A percentile compares a stretch with the other conserved stretches of the same genome.
phyloP scores from a whole-genome alignment of 352 stramenopile species.

The Pythium sp. region DNA sequence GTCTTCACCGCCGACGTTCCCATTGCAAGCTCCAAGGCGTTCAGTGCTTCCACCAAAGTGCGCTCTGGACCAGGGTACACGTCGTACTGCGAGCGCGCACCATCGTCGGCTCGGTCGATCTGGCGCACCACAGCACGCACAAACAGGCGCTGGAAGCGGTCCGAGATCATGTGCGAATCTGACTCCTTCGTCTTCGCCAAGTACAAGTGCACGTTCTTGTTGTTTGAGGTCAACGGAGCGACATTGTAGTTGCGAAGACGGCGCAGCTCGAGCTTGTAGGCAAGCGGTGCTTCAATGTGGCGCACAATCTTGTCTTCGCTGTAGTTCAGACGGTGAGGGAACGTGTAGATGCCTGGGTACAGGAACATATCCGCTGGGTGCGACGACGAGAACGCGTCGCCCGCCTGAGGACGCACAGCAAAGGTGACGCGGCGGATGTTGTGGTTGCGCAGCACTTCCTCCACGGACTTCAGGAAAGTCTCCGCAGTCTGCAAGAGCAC shows the following conservation, averaged over 20 bases:
- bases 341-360: conserved; percentile 90
- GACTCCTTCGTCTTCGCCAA: conserved; percentile 91
- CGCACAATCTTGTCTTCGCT: conserved; percentile 97
- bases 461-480: conserved; percentile 61
- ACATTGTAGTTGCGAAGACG: conserved; percentile 98
- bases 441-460: conserved; percentile 53
- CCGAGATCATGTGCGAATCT: conserved; percentile 76
- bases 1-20: conserved; percentile 88
- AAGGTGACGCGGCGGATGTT: conserved; percentile 90
- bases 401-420: conserved; percentile 62
- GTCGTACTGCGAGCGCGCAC: conserved; percentile 84
- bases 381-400: conserved; percentile 28
- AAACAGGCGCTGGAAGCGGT: conserved; percentile 94
- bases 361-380: conserved; percentile 58
- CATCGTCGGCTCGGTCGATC: conserved; percentile 75
- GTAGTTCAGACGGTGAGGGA: conserved; percentile 88
- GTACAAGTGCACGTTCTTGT: conserved; percentile 99
- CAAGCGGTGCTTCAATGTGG: conserved; percentile 97
- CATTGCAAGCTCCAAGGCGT: conserved; percentile 96
- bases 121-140: conserved; percentile 94
- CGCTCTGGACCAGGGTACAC: conserved; percentile 93
- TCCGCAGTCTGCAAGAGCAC: conserved; percentile 55
- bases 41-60: conserved; percentile 98
- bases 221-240: conserved; percentile 86
- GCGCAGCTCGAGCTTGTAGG: conserved; percentile 98